phyloP scores from a whole-genome alignment of 2,329 filamentous ascomycete species.

The Sphaerulina musiva region DNA sequence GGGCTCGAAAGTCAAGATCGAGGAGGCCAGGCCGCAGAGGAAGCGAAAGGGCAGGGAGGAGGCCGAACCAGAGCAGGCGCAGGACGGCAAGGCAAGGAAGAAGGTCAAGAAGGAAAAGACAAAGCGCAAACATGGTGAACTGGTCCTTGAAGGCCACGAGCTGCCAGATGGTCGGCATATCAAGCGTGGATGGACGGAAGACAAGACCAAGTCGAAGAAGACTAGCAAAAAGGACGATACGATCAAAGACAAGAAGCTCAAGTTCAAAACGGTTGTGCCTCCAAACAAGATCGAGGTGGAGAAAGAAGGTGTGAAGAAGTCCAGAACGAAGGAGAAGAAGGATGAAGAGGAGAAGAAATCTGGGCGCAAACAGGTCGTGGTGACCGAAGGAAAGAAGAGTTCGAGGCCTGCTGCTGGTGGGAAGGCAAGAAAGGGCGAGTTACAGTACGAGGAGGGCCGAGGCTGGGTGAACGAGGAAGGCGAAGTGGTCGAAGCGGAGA shows the following conservation, averaged over 20 bases:
- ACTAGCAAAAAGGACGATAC: constrained; percentile 46
- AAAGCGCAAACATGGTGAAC: constrained; percentile 41
- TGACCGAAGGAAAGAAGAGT: constrained; percentile 87
- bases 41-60: constrained; percentile 32
- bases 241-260: constrained; percentile 63
- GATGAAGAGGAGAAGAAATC: constrained; percentile 55
- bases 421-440: constrained; percentile 38
- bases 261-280: constrained; percentile 75
- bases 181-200: constrained; percentile 81
- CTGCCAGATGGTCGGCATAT: constrained; percentile 69
- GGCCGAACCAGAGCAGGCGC: constrained; percentile 28
- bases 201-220: constrained; percentile 29
- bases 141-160: constrained; percentile 59
- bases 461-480: constrained; percentile 83
- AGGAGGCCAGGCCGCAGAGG: constrained; percentile 66
- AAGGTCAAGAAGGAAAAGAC: constrained; percentile 50
- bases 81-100: constrained; percentile 47
- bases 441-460: constrained; percentile 71
- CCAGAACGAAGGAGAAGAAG: constrained; percentile 52
- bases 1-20: constrained; percentile 76
- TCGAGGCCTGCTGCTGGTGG: constrained; percentile 52
- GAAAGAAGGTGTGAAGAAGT: constrained; percentile 57
- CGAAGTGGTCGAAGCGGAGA: constrained; percentile 60
- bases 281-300: constrained; percentile 33
- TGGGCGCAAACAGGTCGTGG: constrained; percentile 54